Conservation (phyloP, 1,284 basidiomycete genomes). For the Inonotus obliquus region DNA sequence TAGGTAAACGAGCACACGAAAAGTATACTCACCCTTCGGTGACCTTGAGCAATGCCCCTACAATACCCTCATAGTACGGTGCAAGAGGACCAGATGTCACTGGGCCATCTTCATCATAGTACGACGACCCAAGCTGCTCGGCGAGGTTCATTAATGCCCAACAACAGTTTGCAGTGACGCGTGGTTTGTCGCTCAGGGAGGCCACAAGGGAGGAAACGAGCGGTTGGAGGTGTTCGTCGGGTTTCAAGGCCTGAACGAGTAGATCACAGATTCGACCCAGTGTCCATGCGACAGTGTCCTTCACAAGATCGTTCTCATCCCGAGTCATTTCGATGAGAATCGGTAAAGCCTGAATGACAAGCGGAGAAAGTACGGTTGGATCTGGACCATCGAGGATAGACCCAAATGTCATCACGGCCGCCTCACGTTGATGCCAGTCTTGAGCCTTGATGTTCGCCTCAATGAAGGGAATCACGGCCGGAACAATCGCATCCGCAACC, state of each 20-base stretch:
- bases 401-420: slow-evolving; percentile 97
- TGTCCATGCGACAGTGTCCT: slow-evolving; percentile 98
- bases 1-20: slow-evolving; percentile 1
- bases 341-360: slow-evolving; percentile 92
- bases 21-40: slow-evolving; percentile 69
- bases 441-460: slow-evolving; percentile 89
- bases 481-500: slow-evolving; percentile 88
- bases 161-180: slow-evolving; percentile 93
- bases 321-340: slow-evolving; percentile 95
- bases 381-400: slow-evolving; percentile 97
- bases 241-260: slow-evolving; percentile 83
- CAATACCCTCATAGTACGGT: slow-evolving; percentile 85
- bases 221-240: slow-evolving; percentile 83
- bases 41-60: slow-evolving; percentile 76
- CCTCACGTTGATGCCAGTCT: slow-evolving; percentile 96
- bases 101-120: slow-evolving; percentile 55
- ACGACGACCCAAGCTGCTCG: slow-evolving; percentile 68
- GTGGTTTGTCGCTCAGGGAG: slow-evolving; percentile 78
- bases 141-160: slow-evolving; percentile 96
- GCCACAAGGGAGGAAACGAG: slow-evolving; percentile 82
- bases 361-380: slow-evolving; percentile 78
- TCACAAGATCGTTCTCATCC: slow-evolving; percentile 83
- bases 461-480: slow-evolving; percentile 95
- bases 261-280: slow-evolving; percentile 93
- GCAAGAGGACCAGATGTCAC: slow-evolving; percentile 64